Percentiles rank a stretch among this genome's conserved stretches.
Evolutionary conservation across 306 rosid genomes (phyloP).

Genomic region (Mimosa pudica): DNA sequence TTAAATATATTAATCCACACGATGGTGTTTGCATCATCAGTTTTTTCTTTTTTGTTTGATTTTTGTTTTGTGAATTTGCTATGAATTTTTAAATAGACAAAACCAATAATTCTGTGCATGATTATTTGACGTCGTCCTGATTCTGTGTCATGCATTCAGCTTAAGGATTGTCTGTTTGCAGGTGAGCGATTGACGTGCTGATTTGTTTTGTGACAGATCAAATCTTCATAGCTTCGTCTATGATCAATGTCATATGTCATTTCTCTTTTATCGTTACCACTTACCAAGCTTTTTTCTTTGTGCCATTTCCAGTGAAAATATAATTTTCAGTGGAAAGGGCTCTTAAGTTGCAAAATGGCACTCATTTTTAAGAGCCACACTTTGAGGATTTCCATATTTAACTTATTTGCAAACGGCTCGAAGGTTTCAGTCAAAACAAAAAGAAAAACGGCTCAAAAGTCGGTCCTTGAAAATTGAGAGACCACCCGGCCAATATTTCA

Average conservation of each 20-base stretch:
- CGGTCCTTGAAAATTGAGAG: background rate
- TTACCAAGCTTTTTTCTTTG: background rate
- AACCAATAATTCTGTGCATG: no score
- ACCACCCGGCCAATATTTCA: background rate
- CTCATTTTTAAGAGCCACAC: background rate
- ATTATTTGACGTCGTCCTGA: background rate
- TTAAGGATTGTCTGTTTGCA: background rate
- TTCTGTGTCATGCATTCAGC: background rate
- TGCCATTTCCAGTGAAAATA: background rate
- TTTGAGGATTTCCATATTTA: background rate
- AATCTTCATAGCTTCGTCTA: background rate
- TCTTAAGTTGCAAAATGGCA: background rate
- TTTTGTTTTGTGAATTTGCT: background rate
- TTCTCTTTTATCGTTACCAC: conserved; percentile 3
- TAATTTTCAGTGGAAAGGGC: background rate
- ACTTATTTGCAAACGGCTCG: background rate
- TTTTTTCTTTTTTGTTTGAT: background rate
- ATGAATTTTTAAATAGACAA: background rate
- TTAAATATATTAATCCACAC: conserved; percentile 4
- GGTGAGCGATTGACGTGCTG: background rate
- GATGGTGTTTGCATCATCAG: conserved; percentile 34
- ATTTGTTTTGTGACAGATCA: background rate
- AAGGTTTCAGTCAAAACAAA: background rate
- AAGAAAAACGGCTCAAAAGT: background rate
- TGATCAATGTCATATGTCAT: background rate